A percentile compares a stretch with the other conserved stretches of the same genome.
Evolutionary conservation across 768 basidiomycete species (phyloP).

Genomic region (Kwoniella dendrophila): DNA sequence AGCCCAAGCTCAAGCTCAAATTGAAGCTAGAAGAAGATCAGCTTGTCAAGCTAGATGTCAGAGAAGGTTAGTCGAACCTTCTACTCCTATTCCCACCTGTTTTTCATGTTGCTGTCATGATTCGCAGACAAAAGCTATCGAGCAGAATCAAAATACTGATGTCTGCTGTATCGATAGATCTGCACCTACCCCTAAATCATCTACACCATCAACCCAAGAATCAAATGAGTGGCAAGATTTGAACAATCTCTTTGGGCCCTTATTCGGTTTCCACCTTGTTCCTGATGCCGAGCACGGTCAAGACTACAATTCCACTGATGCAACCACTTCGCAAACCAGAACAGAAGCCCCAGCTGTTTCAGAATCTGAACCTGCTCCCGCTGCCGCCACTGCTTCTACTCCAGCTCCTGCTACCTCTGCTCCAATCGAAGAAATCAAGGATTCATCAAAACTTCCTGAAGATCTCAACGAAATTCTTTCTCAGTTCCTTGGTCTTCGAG

Average conservation of each 20-base stretch:
- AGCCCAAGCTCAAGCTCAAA: neutral
- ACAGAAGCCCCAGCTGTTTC: neutral
- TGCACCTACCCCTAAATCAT: slow-evolving; percentile 13
- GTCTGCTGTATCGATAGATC: slow-evolving; percentile 5
- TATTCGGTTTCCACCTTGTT: slow-evolving; percentile 39
- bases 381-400: slow-evolving; percentile 9
- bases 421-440: slow-evolving; percentile 12
- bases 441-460: slow-evolving; percentile 27
- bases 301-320: neutral
- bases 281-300: slow-evolving; percentile 21
- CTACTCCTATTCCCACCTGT: slow-evolving; percentile 1
- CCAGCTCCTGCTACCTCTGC: slow-evolving; percentile 8
- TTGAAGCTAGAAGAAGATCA: slow-evolving; percentile 2
- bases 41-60: slow-evolving; percentile 15
- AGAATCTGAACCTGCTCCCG: neutral
- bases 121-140: neutral
- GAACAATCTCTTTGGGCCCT: slow-evolving; percentile 31
- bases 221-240: slow-evolving; percentile 24
- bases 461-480: slow-evolving; percentile 47
- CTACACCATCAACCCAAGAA: slow-evolving; percentile 6
- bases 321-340: slow-evolving; percentile 9
- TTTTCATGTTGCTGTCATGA: slow-evolving; percentile 2
- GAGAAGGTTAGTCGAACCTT: slow-evolving; percentile 27
- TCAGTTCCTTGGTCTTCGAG: slow-evolving; percentile 45
- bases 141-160: slow-evolving; percentile 1